Evolutionary conservation across 768 basidiomycete genomes (phyloP), one percentile per base, ranked within the genome.

Genomic region (Xanthoconium purpureum): DNA sequence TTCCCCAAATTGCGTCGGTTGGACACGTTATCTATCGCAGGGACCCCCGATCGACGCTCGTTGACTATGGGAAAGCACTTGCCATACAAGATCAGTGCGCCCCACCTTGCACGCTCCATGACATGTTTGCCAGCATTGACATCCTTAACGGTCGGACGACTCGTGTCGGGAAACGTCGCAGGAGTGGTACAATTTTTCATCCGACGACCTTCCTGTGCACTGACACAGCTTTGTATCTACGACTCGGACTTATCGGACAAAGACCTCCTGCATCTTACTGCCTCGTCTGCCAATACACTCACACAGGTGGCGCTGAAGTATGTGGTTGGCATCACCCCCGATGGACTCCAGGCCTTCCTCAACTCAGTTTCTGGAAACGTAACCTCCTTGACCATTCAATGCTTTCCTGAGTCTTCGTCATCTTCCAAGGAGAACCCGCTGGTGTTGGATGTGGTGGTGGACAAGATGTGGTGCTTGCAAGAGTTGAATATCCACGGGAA

Each of bases 281-380:
- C 56, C 2, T 50, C 52, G 8, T 54, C 59, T 7, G 30, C 40
- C 13, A 24, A 50, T 15, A 50, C 56, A n/a, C 56, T 54, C 8
- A 15, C 30, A 4, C 45, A 14, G 3, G 49, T 54, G 10, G 46
- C 55, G 24, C 33, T 56, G 12, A 42, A 49, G 0, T 0, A 3
- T 15, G 11, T 53, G 17, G 1, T 7, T 17, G 46, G 18, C 1
- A 7, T 60, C 18, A 24, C 45, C 35, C 5, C 30, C 15, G 36
- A 30, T 18, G 56, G 52, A 5, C 36, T 60, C 17, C 11, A 30
- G 15, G 9, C 1, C 3, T 54, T 60, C 33, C 35, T 58, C 14
- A 6, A 28, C 12, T 15, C 33, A 10, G 51, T 51, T 5, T 47
- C 49, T 33, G 45, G 9, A 37, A 54, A 39, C 37, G 50, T 58